Percentiles rank a stretch among this genome's conserved stretches.
Conservation (phyloP, 1,139 yeast species). For the Torulaspora globosa region DNA sequence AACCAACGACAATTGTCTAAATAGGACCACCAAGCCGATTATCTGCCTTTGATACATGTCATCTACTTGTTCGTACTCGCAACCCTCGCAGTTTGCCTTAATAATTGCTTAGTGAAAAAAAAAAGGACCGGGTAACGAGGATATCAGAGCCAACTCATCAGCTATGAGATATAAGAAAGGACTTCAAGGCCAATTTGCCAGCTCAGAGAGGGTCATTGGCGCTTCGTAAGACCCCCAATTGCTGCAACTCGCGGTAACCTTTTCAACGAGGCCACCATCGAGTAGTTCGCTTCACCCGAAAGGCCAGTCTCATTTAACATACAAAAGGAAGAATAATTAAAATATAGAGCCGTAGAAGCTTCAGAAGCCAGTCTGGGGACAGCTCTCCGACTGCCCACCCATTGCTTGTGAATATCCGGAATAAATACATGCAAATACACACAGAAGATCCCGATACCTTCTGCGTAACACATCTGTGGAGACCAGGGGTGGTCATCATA, state of each 20-base stretch:
- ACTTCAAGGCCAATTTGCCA: background rate
- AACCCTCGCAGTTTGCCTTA: background rate
- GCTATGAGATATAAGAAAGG: background rate
- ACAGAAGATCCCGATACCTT: too few relatives aligned
- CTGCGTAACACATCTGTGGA: background rate
- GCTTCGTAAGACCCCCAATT: too few relatives aligned
- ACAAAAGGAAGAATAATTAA: conserved; percentile 5
- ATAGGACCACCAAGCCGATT: too few relatives aligned
- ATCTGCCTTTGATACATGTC: background rate
- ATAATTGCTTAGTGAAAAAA: background rate
- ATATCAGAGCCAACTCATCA: background rate
- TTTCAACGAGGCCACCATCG: background rate
- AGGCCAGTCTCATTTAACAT: conserved; percentile 2
- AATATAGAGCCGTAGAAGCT: background rate
- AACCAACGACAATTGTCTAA: background rate
- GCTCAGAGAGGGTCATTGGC: background rate
- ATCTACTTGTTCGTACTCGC: background rate
- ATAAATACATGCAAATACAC: background rate
- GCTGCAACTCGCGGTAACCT: background rate
- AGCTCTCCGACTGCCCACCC: background rate
- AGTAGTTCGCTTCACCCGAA: background rate
- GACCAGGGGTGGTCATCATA: background rate
- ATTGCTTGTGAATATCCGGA: background rate
- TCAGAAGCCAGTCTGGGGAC: background rate
- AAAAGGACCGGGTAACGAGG: background rate